Percentiles rank a stretch among this genome's conserved stretches.
phyloP scores from a whole-genome alignment of 202 grass and related monocot genomes.

The Brachypodium distachyon region DNA sequence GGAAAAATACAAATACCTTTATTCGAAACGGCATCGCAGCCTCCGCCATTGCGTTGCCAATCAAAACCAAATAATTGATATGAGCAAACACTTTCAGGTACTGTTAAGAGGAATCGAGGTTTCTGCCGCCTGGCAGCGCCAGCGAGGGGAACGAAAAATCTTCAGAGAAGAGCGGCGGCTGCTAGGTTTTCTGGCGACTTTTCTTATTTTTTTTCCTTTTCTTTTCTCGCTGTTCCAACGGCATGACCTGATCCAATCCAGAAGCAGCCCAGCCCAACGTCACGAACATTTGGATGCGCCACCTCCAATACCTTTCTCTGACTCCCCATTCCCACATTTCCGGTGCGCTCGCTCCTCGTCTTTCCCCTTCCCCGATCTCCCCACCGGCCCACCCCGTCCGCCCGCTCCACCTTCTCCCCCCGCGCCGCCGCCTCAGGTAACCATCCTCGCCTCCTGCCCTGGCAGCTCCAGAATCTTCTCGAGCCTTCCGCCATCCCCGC shows the following conservation, averaged over 20 bases:
- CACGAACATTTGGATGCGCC: not conserved
- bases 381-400: not conserved
- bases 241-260: not conserved
- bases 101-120: no score
- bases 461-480: not conserved
- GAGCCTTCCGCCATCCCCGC: not conserved
- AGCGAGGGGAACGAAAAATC: no score
- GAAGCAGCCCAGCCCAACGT: not conserved
- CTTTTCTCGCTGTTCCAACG: no score
- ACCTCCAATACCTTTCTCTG: not conserved
- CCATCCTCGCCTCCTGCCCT: not conserved
- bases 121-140: no score
- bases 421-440: not conserved
- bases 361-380: not conserved
- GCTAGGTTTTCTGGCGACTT: no score
- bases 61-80: no score
- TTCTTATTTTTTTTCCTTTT: no score
- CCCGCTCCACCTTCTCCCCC: not conserved
- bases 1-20: no score
- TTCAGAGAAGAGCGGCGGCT: no score
- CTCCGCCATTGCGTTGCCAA: no score
- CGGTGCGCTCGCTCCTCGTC: not conserved
- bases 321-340: not conserved
- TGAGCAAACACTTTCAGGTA: no score
- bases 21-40: no score